Evolutionary conservation across 2,329 filamentous ascomycete genomes (phyloP).

Genomic region (Nakataea oryzae): DNA sequence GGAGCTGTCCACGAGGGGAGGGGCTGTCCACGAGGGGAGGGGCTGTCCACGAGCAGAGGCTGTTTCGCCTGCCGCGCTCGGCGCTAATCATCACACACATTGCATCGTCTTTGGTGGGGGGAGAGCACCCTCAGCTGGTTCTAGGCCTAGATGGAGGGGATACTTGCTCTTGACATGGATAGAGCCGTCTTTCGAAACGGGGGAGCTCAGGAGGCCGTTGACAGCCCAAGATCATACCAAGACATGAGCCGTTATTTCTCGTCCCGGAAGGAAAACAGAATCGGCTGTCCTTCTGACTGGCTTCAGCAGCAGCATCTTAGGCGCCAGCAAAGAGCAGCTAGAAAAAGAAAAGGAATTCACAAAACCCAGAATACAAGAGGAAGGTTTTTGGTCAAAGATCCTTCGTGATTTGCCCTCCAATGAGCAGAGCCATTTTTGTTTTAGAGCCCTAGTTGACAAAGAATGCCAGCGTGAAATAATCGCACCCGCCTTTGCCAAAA

Average conservation of each 20-base stretch:
- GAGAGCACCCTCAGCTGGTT: too few relatives aligned
- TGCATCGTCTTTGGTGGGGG: too few relatives aligned
- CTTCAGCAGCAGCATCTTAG: too few relatives aligned
- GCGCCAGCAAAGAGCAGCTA: background rate
- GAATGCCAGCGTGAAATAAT: slow-evolving; percentile 26
- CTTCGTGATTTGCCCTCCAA: slow-evolving; percentile 14
- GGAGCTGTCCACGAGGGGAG: background rate
- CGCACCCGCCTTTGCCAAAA: slow-evolving; percentile 22
- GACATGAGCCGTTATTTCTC: too few relatives aligned
- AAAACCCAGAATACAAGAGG: background rate
- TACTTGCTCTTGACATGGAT: too few relatives aligned
- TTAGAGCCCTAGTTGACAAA: slow-evolving; percentile 29
- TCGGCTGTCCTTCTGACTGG: too few relatives aligned
- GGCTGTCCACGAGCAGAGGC: background rate
- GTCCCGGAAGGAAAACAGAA: too few relatives aligned
- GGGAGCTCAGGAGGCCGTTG: too few relatives aligned
- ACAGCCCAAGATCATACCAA: too few relatives aligned
- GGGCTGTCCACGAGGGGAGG: background rate
- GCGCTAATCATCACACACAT: too few relatives aligned
- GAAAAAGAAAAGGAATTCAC: background rate
- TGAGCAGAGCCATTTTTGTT: slow-evolving; percentile 25
- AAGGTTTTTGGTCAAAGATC: background rate
- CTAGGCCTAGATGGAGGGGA: too few relatives aligned
- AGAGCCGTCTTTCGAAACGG: too few relatives aligned
- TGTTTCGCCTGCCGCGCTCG: background rate